Percentiles rank a stretch among this genome's conserved stretches.
Conservation (phyloP, 1,284 basidiomycete species). For the Takashimella tepidaria region DNA sequence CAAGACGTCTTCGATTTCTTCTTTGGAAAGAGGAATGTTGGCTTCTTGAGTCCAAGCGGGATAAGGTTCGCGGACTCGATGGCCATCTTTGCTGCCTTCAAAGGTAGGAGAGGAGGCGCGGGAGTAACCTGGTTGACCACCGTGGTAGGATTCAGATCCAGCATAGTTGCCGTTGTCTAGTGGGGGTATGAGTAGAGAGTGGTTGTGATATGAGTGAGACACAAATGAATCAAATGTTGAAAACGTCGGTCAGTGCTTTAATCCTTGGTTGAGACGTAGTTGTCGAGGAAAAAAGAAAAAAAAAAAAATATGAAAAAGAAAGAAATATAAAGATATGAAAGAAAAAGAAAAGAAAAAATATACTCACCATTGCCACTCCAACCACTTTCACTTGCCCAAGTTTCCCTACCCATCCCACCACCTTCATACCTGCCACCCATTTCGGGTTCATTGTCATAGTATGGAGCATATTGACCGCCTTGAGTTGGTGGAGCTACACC, state of each 20-base stretch:
- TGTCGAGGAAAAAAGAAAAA: background rate
- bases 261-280: background rate
- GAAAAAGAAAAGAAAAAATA: background rate
- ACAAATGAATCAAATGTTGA: no score
- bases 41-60: slow-evolving; percentile 90
- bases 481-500: slow-evolving; percentile 29
- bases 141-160: slow-evolving; percentile 33
- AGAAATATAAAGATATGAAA: background rate
- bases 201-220: no score
- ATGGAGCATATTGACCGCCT: slow-evolving; percentile 47
- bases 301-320: background rate
- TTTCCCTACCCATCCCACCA: slow-evolving; percentile 46
- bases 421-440: slow-evolving; percentile 54
- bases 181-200: no score
- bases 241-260: background rate
- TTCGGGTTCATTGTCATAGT: slow-evolving; percentile 72
- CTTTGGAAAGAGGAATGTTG: slow-evolving; percentile 91
- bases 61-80: slow-evolving; percentile 53
- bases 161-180: slow-evolving; percentile 25
- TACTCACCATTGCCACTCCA: slow-evolving; percentile 45
- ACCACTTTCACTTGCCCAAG: slow-evolving; percentile 46
- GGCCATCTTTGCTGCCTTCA: slow-evolving; percentile 55
- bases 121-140: slow-evolving; percentile 39
- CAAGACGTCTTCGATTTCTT: slow-evolving; percentile 98
- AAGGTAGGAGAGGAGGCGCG: slow-evolving; percentile 48